phyloP scores from a whole-genome alignment of 2,329 filamentous ascomycete species.

The Trichoderma koningii region DNA sequence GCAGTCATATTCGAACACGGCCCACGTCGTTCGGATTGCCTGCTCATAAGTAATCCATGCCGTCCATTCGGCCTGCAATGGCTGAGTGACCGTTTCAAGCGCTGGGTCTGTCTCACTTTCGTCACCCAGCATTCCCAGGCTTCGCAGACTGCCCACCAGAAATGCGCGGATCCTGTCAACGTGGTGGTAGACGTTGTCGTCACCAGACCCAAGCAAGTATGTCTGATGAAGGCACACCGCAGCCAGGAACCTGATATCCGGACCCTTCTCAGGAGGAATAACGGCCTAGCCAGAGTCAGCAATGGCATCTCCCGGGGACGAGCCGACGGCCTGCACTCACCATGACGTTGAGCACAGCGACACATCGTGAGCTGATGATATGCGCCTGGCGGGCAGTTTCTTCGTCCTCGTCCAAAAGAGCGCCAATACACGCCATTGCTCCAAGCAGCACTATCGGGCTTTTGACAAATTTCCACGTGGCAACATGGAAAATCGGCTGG shows the following conservation, averaged over 20 bases:
- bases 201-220: slow-evolving; percentile 39
- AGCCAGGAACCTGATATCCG: slow-evolving; percentile 35
- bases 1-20: slow-evolving; percentile 41
- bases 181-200: slow-evolving; percentile 37
- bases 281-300: slow-evolving; percentile 29
- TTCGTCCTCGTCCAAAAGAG: slow-evolving; percentile 31
- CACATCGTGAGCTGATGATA: slow-evolving; percentile 35
- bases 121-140: slow-evolving; percentile 34
- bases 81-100: not conserved
- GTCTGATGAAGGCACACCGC: slow-evolving; percentile 39
- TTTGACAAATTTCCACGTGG: slow-evolving; percentile 34
- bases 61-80: slow-evolving; percentile 31
- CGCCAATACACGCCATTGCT: slow-evolving; percentile 38
- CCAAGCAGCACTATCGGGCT: slow-evolving; percentile 35
- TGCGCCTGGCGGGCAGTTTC: slow-evolving; percentile 30
- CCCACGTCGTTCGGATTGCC: slow-evolving; percentile 36
- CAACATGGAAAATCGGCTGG: slow-evolving; percentile 37
- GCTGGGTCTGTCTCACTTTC: not conserved
- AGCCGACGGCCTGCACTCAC: slow-evolving; percentile 24
- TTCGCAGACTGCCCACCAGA: slow-evolving; percentile 36
- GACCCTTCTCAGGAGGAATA: slow-evolving; percentile 34
- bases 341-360: slow-evolving; percentile 37
- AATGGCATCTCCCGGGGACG: too few species aligned
- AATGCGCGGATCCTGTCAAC: slow-evolving; percentile 36
- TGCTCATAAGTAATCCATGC: slow-evolving; percentile 35